A percentile compares a stretch with the other conserved stretches of the same genome.
Evolutionary conservation across 768 basidiomycete genomes (phyloP).

Genomic region (Rhodocollybia butyracea): DNA sequence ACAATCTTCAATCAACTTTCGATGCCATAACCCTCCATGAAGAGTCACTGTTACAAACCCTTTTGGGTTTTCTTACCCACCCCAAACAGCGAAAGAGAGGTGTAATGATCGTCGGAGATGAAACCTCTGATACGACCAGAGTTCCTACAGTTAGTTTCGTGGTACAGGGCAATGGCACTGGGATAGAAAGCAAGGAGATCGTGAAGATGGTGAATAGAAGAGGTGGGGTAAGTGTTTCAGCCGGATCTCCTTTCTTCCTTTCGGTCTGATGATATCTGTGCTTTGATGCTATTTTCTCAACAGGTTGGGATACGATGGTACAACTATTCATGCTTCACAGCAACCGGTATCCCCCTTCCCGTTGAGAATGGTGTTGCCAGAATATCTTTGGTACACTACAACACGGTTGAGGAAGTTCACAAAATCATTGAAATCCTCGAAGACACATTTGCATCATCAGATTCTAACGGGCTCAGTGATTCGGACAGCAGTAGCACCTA

Average conservation of each 20-base stretch:
- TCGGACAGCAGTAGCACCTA: neutral
- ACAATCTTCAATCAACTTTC: conserved; percentile 36
- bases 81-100: conserved; percentile 27
- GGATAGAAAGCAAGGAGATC: conserved; percentile 59
- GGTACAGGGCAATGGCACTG: conserved; percentile 53
- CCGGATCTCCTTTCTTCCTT: neutral
- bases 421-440: conserved; percentile 54
- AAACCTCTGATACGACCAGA: conserved; percentile 35
- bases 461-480: neutral
- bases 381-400: conserved; percentile 77
- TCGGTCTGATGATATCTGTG: too few species aligned
- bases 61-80: neutral
- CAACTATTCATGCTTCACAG: neutral
- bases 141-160: conserved; percentile 75
- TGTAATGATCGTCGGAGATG: conserved; percentile 65
- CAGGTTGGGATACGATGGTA: conserved; percentile 68
- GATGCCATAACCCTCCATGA: neutral
- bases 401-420: conserved; percentile 68
- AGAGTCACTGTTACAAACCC: neutral
- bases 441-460: conserved; percentile 35
- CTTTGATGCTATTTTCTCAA: neutral
- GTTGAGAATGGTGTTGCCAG: conserved; percentile 65
- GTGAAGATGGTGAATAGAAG: conserved; percentile 65
- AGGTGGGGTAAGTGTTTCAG: conserved; percentile 49
- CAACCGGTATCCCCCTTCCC: conserved; percentile 30